phyloP scores from a whole-genome alignment of 805 yeast species.

The Candida pseudoglaebosa region DNA sequence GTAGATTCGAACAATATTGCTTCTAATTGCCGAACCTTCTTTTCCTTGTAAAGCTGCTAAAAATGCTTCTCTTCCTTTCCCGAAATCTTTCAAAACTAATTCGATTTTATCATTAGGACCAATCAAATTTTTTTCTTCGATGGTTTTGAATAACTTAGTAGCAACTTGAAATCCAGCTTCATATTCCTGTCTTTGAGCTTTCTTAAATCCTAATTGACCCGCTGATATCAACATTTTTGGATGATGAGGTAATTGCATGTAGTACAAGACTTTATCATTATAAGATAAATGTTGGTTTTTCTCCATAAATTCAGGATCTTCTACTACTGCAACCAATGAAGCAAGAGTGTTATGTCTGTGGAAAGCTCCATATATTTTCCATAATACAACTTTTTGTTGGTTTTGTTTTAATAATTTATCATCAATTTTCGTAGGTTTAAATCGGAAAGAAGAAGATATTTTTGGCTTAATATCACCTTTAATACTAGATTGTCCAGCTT shows the following conservation, averaged over 20 bases:
- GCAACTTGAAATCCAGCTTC: slow-evolving; percentile 90
- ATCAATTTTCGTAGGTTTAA: slow-evolving; percentile 3
- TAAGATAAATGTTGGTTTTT: slow-evolving; percentile 54
- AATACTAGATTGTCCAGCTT: background rate
- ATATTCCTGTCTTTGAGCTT: slow-evolving; percentile 85
- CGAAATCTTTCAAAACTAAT: slow-evolving; percentile 73
- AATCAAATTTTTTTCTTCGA: slow-evolving; percentile 57
- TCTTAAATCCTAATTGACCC: slow-evolving; percentile 86
- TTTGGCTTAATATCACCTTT: background rate
- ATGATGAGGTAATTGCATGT: slow-evolving; percentile 75
- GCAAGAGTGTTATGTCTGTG: slow-evolving; percentile 79
- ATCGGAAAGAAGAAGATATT: background rate
- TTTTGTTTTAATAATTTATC: slow-evolving; percentile 8
- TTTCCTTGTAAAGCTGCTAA: slow-evolving; percentile 79
- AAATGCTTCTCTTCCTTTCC: slow-evolving; percentile 88
- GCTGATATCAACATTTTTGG: slow-evolving; percentile 66
- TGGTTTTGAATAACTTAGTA: slow-evolving; percentile 63
- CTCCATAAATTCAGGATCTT: slow-evolving; percentile 54
- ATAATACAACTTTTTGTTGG: slow-evolving; percentile 45
- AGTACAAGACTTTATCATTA: slow-evolving; percentile 71
- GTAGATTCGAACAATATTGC: slow-evolving; percentile 62
- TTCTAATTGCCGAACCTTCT: slow-evolving; percentile 72
- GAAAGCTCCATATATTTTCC: slow-evolving; percentile 73
- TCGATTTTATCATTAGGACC: slow-evolving; percentile 60
- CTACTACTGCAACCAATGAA: slow-evolving; percentile 67